These are phyloP conservation scores for Amphibolis antarctica DNA, from an alignment of 106 monocot species.

Conservation along the genomic window DNA sequence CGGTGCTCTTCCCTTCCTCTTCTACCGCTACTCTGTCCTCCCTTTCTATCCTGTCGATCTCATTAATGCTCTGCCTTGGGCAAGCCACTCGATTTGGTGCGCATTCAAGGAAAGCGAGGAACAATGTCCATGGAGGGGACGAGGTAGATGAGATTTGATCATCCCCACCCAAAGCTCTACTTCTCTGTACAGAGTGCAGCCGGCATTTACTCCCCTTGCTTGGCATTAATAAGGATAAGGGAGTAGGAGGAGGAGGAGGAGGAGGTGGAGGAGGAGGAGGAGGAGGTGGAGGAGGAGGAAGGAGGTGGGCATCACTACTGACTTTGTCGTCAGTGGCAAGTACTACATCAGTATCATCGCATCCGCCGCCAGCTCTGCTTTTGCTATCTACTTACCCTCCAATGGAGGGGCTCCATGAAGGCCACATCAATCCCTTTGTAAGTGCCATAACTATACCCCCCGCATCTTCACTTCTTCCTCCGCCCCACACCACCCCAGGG, in stretches of 20 bases:
- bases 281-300: not conserved
- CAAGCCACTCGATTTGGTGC: too few relatives aligned
- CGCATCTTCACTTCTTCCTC: too few relatives aligned
- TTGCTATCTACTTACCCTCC: not conserved
- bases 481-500: too few relatives aligned
- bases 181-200: not conserved
- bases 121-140: constrained; percentile 7
- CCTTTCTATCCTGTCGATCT: not conserved
- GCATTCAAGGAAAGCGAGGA: constrained; percentile 1
- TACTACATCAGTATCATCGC: not conserved
- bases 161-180: not conserved
- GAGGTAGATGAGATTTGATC: constrained; percentile 8
- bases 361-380: not conserved
- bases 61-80: too few relatives aligned
- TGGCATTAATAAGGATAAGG: not conserved
- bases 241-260: not conserved
- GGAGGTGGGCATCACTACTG: not conserved
- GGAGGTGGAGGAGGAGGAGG: not conserved
- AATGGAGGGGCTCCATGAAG: constrained; percentile 7
- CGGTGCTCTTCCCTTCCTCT: not conserved
- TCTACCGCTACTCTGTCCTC: not conserved
- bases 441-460: not conserved
- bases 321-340: constrained; percentile 1
- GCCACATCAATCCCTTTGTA: constrained; percentile 8
- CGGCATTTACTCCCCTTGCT: not conserved